Conservation (phyloP, 2,329 filamentous ascomycete species). For the Colletotrichum shisoi region DNA sequence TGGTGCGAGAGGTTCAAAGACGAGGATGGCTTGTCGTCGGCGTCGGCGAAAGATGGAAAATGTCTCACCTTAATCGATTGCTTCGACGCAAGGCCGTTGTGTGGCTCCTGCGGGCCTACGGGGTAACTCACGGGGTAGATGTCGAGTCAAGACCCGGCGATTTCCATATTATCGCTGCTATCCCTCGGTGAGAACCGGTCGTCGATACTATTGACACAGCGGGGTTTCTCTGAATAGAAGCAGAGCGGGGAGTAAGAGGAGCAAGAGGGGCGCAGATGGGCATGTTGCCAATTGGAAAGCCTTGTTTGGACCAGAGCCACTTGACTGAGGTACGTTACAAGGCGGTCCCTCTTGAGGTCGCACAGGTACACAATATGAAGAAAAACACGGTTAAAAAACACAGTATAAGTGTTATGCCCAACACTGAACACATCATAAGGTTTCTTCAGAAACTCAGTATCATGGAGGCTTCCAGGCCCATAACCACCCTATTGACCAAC, state of each 20-base stretch:
- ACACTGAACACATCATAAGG: too few species aligned
- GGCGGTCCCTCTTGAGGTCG: too few species aligned
- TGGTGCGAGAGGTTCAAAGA: conserved; percentile 17
- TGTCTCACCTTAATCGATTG: conserved; percentile 33
- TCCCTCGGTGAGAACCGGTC: conserved; percentile 23
- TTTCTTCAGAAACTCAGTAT: too few species aligned
- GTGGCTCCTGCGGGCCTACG: conserved; percentile 20
- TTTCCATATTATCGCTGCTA: conserved; percentile 21
- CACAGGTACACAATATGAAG: too few species aligned
- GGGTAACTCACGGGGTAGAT: conserved; percentile 15
- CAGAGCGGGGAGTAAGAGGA: neutral
- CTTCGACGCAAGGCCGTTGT: conserved; percentile 11
- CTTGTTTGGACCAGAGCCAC: neutral
- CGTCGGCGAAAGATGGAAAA: conserved; percentile 21
- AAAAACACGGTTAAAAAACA: too few species aligned
- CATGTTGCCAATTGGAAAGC: neutral
- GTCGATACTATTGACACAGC: neutral
- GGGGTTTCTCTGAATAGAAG: conserved; percentile 26
- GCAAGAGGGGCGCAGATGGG: neutral
- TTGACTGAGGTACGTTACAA: too few species aligned
- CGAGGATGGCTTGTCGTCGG: conserved; percentile 27
- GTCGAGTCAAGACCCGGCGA: conserved; percentile 33
- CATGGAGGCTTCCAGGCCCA: too few species aligned
- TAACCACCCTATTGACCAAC: too few species aligned
- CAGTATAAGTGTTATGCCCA: too few species aligned